Evolutionary conservation across 2,329 filamentous ascomycete species (phyloP).

Genomic region (Xylogone sp.): DNA sequence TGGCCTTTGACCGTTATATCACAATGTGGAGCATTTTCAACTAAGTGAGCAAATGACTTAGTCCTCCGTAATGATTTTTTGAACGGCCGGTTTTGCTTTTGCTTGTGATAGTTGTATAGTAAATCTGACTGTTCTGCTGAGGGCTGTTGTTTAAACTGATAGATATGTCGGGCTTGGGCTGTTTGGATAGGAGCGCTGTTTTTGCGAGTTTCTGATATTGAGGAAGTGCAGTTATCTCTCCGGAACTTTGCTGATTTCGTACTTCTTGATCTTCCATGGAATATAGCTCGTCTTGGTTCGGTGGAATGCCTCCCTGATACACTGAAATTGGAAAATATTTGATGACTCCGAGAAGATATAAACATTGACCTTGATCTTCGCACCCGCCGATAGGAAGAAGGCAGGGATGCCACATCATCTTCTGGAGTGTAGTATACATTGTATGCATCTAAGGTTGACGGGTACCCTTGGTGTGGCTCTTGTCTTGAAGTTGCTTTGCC

Average conservation of each 20-base stretch:
- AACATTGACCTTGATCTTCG: constrained; percentile 56
- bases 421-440: constrained; percentile 44
- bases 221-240: not conserved
- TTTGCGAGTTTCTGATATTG: constrained; percentile 12
- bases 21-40: not conserved
- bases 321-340: not conserved
- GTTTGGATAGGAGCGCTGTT: constrained; percentile 34
- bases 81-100: constrained; percentile 29
- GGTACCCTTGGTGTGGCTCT: constrained; percentile 26
- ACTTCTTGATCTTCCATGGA: constrained; percentile 18
- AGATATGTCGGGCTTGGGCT: constrained; percentile 33
- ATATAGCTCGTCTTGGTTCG: constrained; percentile 19
- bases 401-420: constrained; percentile 43
- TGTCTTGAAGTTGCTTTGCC: constrained; percentile 23
- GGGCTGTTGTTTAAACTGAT: constrained; percentile 31
- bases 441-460: constrained; percentile 32
- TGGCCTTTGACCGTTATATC: constrained; percentile 23
- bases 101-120: constrained; percentile 36
- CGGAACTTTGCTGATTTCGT: not conserved
- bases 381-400: constrained; percentile 45
- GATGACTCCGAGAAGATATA: constrained; percentile 21
- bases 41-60: constrained; percentile 23
- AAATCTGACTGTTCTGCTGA: constrained; percentile 40
- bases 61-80: constrained; percentile 48
- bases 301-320: constrained; percentile 1